Evolutionary conservation across 495 filamentous ascomycete species (phyloP).

Genomic region (Trichoderma erinaceum): DNA sequence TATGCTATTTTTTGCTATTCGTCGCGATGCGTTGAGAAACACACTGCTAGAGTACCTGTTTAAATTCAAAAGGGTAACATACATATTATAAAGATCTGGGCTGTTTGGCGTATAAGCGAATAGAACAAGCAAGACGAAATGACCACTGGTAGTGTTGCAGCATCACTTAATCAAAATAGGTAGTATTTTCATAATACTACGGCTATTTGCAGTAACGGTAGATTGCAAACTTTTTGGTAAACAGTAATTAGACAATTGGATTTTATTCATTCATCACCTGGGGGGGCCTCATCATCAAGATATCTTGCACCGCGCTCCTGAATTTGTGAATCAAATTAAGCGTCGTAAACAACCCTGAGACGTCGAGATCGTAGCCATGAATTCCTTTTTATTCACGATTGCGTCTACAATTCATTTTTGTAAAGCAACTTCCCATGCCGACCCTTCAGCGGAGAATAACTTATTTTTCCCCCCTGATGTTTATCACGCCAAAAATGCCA

Average conservation of each 20-base stretch:
- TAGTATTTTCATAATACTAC: too few species aligned
- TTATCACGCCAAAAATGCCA: slow-evolving; percentile 46
- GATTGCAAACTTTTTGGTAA: not conserved
- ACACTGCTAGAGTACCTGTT: too few species aligned
- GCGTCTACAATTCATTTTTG: slow-evolving; percentile 16
- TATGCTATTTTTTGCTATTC: not conserved
- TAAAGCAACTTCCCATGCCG: slow-evolving; percentile 15
- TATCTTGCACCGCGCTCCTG: slow-evolving; percentile 2
- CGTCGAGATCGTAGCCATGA: slow-evolving; percentile 15
- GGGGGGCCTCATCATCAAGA: slow-evolving; percentile 11
- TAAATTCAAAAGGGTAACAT: too few species aligned
- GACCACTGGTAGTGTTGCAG: too few species aligned
- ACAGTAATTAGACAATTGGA: not conserved
- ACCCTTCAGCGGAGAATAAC: slow-evolving; percentile 9
- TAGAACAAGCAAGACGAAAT: too few species aligned
- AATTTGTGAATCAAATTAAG: slow-evolving; percentile 12
- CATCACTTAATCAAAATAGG: too few species aligned
- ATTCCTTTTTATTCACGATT: slow-evolving; percentile 18
- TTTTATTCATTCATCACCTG: slow-evolving; percentile 13
- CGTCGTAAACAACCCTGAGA: slow-evolving; percentile 12
- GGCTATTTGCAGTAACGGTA: not conserved
- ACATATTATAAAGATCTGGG: too few species aligned
- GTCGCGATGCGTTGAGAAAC: too few species aligned
- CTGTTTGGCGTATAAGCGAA: too few species aligned
- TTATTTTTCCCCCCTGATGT: slow-evolving; percentile 15